Evolutionary conservation across 2,329 filamentous ascomycete species (phyloP), one percentile per base, ranked within the genome.

Genomic region (Cryphonectria radicalis): DNA sequence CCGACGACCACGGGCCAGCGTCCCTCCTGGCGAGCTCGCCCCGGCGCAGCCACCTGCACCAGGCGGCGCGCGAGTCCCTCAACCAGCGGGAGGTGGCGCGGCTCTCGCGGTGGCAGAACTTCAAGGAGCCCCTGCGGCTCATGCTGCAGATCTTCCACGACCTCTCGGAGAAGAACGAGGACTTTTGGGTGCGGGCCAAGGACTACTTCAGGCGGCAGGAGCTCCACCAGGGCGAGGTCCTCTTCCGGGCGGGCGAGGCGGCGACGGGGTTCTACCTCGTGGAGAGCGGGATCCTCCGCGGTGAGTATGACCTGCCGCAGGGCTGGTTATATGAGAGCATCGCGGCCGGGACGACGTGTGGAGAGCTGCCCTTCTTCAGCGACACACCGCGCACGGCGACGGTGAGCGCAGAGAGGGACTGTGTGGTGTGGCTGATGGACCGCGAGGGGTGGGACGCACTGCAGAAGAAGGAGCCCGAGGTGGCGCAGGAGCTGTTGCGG

Each of bases 121-220:
- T 98, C 80, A 93, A 93, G 75, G 94, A 98, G 78, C 96, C 96
- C 0, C 88, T 98, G 10, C 92, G 93, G 1, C 89, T 99, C 63
- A 93, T 99, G 80, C 87, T 99, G 35, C 95, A 98, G 79, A 93
- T 96, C n/a, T 98, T 99, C 82, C 92, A 96, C 78, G 93, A 94
- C 62, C 84, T 98, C 17, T 97, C 93, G 67, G 85, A 90, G 67
- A 90, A 93, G 80, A 96, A 95, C 77, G 94, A 97, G 80, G 95
- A 98, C 80, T 98, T 98, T 79, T 99, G 96, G 96, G 95, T 95
- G 81, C 89, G 89, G 1, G 91, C 91, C 0, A 89, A 89, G 5
- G 84, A 88, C 0, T 98, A 92, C 82, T 98, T 99, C 78, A 82
- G 84, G 55, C 89, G 89, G 62, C 88, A 88, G 73, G 89, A 92